These are phyloP conservation scores for Dioscorea alata DNA, from an alignment of 106 monocot species.

Conservation along the genomic window DNA sequence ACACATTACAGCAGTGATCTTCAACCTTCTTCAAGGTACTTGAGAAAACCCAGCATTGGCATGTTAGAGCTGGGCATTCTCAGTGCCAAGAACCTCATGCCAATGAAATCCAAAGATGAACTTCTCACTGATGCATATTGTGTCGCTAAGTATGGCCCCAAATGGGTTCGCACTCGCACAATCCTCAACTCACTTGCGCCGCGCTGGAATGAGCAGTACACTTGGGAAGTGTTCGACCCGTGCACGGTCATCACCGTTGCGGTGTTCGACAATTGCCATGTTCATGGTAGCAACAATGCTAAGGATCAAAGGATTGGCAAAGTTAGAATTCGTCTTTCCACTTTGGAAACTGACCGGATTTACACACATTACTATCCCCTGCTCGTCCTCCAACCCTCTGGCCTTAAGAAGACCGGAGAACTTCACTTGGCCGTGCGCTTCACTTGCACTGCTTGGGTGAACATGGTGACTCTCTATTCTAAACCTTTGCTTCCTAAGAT, in stretches of 20 bases:
- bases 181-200: slow-evolving; percentile 9
- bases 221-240: slow-evolving; percentile 9
- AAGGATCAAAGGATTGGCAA: slow-evolving; percentile 5
- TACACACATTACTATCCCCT: slow-evolving; percentile 11
- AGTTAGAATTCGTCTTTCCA: slow-evolving; percentile 3
- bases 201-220: slow-evolving; percentile 11
- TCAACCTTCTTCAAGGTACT: not conserved
- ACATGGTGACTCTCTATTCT: not conserved
- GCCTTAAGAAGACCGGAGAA: slow-evolving; percentile 10
- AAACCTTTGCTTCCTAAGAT: slow-evolving; percentile 13
- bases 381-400: slow-evolving; percentile 8
- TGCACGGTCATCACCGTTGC: slow-evolving; percentile 13
- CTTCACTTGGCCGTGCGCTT: slow-evolving; percentile 8
- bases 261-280: slow-evolving; percentile 13
- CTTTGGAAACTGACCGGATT: slow-evolving; percentile 1
- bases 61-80: slow-evolving; percentile 8
- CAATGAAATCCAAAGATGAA: slow-evolving; percentile 1
- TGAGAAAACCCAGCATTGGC: slow-evolving; percentile 4
- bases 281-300: not conserved
- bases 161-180: slow-evolving; percentile 14
- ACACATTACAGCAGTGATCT: slow-evolving; percentile 12
- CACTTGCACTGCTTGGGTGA: slow-evolving; percentile 5
- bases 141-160: slow-evolving; percentile 13
- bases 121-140: slow-evolving; percentile 3
- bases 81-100: slow-evolving; percentile 2